phyloP scores from a whole-genome alignment of 73 alveolate species.

The Symbiodinium pilosum region DNA sequence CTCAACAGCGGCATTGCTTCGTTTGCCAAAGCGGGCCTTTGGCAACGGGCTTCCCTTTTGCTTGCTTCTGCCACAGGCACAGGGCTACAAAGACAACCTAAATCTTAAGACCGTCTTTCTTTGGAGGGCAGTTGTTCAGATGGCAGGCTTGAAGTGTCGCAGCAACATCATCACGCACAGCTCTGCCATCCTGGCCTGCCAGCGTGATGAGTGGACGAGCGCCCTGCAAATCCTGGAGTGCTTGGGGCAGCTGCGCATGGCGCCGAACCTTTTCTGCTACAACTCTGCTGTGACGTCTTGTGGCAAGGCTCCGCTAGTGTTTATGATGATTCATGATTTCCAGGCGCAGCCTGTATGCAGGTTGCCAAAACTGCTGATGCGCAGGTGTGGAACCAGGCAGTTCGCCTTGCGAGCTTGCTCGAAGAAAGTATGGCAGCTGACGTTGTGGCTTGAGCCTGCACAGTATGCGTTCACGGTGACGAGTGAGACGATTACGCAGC shows the following conservation, averaged over 20 bases:
- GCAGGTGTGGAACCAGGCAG: not conserved
- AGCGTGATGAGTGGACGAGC: not conserved
- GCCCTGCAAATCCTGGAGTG: not conserved
- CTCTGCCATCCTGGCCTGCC: not conserved
- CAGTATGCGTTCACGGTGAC: no score
- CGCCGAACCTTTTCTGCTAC: not conserved
- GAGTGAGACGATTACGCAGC: no score
- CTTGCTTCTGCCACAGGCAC: not conserved
- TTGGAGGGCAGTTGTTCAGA: no score
- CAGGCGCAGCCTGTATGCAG: not conserved
- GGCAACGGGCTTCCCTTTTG: not conserved
- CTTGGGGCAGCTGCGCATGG: not conserved
- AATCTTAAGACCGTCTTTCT: no score
- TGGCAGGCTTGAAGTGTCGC: not conserved
- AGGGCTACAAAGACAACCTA: not conserved
- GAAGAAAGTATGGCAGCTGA: not conserved
- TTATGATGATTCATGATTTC: not conserved
- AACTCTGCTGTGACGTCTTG: not conserved
- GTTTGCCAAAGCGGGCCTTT: not conserved
- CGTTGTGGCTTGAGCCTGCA: not conserved
- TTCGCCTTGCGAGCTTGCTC: not conserved
- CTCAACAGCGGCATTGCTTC: not conserved
- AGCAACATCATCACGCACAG: not conserved
- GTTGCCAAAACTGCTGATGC: no score
- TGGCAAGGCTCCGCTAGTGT: not conserved